Percentiles rank a stretch among this genome's conserved stretches.
phyloP scores from a whole-genome alignment of 116 monocot genomes.

The Papilionanthe hybrid region DNA sequence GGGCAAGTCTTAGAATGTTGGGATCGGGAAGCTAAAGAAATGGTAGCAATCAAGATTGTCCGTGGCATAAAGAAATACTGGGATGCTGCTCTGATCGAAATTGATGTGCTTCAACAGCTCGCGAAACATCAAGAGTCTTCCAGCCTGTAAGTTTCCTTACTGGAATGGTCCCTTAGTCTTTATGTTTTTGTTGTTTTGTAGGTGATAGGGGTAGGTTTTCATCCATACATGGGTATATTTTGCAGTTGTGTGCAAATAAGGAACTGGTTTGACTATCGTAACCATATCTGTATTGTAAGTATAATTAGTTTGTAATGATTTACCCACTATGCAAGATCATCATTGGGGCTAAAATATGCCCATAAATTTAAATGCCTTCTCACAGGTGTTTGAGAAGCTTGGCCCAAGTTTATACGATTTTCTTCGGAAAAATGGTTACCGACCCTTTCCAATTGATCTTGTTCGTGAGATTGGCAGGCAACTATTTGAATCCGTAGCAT shows the following conservation, averaged over 20 bases:
- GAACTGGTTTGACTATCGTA: conserved; percentile 99
- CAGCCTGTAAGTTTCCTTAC: conserved; percentile 43
- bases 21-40: conserved; percentile 86
- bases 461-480: conserved; percentile 91
- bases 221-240: conserved; percentile 53
- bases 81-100: conserved; percentile 93
- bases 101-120: conserved; percentile 79
- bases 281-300: conserved; percentile 99
- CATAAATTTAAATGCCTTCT: conserved; percentile 56
- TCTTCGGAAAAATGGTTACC: conserved; percentile 87
- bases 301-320: conserved; percentile 46
- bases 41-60: conserved; percentile 95
- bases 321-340: conserved; percentile 19
- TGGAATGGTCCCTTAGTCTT: not conserved
- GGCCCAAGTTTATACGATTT: conserved; percentile 98
- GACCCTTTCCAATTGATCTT: conserved; percentile 83
- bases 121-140: conserved; percentile 51
- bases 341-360: conserved; percentile 30
- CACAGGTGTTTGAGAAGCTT: conserved; percentile 99
- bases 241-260: conserved; percentile 99
- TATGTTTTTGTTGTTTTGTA: not conserved
- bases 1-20: conserved; percentile 96
- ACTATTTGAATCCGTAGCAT: conserved; percentile 90
- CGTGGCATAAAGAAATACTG: conserved; percentile 81
- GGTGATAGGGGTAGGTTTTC: conserved; percentile 17